Evolutionary conservation across 176 grass and related monocot species (phyloP).

Genomic region (Aegilops speltoides): DNA sequence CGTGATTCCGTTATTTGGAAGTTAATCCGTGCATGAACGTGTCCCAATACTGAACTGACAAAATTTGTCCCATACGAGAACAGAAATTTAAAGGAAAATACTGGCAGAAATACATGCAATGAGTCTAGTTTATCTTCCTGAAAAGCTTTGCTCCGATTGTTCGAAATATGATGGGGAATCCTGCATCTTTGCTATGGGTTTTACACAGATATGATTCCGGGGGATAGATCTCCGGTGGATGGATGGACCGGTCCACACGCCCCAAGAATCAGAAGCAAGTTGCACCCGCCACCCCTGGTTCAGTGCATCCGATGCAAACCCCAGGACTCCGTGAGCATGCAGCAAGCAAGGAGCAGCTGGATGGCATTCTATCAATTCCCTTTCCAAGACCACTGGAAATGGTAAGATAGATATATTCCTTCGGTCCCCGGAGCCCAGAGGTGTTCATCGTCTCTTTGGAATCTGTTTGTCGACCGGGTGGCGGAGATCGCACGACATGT

Average conservation of each 20-base stretch:
- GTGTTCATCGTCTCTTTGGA: slow-evolving; percentile 25
- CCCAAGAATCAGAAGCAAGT: slow-evolving; percentile 32
- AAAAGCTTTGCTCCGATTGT: slow-evolving; percentile 29
- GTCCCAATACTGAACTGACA: background rate
- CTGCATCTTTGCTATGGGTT: slow-evolving; percentile 29
- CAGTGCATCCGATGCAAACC: slow-evolving; percentile 27
- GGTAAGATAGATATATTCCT: slow-evolving; percentile 45
- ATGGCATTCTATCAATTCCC: slow-evolving; percentile 32
- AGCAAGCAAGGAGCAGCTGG: slow-evolving; percentile 21
- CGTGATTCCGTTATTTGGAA: background rate
- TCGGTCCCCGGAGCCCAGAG: slow-evolving; percentile 2
- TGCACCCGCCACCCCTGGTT: slow-evolving; percentile 21
- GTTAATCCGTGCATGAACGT: background rate
- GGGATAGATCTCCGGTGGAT: slow-evolving; percentile 28
- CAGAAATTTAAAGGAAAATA: slow-evolving; percentile 18
- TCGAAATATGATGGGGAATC: slow-evolving; percentile 53
- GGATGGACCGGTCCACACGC: background rate
- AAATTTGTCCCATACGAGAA: background rate
- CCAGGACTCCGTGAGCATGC: slow-evolving; percentile 25
- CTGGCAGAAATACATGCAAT: slow-evolving; percentile 14
- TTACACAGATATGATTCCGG: slow-evolving; percentile 48
- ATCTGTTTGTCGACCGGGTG: slow-evolving; percentile 39
- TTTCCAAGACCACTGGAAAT: slow-evolving; percentile 58
- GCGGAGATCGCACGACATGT: slow-evolving; percentile 14
- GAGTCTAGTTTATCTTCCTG: slow-evolving; percentile 19